Evolutionary conservation across 2,329 filamentous ascomycete genomes (phyloP), one percentile per base, ranked within the genome.

Genomic region (Neophaeococcomyces aloes): DNA sequence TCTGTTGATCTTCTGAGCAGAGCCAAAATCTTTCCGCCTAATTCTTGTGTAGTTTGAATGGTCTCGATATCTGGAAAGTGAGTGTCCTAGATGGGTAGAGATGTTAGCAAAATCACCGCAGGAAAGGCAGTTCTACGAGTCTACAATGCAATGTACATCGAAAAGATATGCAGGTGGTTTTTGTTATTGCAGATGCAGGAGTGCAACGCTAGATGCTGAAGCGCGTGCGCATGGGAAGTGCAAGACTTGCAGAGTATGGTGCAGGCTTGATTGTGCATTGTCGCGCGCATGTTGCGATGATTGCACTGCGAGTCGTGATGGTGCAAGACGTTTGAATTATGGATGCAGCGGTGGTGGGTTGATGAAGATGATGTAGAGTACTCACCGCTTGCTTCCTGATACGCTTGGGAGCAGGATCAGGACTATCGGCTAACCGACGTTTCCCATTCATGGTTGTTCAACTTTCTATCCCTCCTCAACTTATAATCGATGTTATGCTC

Each of bases 1-100:
- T 93, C 86, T 50, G 78, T 77, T 17, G 84, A 86, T 51, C 76
- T 73, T 55, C 80, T 80, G 57, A 94, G 76, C 58, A 81, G 79
- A 42, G 85, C 78, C 34, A 93, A 67, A 57, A 93, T 83, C 52
- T 74, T 75, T 55, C 85, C 65, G 29, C 86, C 86, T 56, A 79
- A 75, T 44, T 79, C 73, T 11, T 79, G 80, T 2, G 83, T 88
- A 13, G 78, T 78, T 59, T 83, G 78, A 42, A 66, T 63, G 13
- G 75, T 79, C 63, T 88, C 83, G 32, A 46, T 42, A 29, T 57
- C 56, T 13, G 53, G 53, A 41, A 48, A 55, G 38, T 53, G 46
- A 43, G 51, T 53, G 38, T 53, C 53, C 53, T 55, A 45, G 8
- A 30, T 40, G 29, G 32, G 13, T 45, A 3, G 25, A 17, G 29